Evolutionary conservation across 345 rosid species (phyloP), one percentile per base, ranked within the genome.

Genomic region (Trapa bicornis): DNA sequence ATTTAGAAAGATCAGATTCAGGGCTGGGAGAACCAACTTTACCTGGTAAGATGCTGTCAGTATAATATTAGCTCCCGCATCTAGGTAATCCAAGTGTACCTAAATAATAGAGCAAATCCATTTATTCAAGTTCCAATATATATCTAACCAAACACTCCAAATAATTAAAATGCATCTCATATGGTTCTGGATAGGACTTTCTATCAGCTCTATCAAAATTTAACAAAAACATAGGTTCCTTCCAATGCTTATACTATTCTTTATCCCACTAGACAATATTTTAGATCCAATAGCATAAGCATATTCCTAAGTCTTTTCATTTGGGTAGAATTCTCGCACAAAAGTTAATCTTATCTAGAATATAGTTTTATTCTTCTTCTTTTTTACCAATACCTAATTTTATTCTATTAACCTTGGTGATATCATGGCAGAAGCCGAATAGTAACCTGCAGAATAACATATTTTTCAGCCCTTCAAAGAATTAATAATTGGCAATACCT

Each of bases 31-130:
- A 15, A 42, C 15, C 17, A 62, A 47, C 37, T 8, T 62, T 45
- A 86, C 96, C 94, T 92, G 98, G 71, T 92, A 92, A 22, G 98
- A 92, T 41, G 95, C 92, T 33, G 92, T 86, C 47, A 80, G 1
- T 74, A 92, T 87, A 47, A 89, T 79, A 75, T 87, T 87, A 65
- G 95, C 96, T 15, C 98, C 98, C 35, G 92, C 87, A 35, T 87
- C 88, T 42, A 92, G 88, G 84, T 92, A 92, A 72, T 92, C 96
- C 66, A 89, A 77, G 76, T 89, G 98, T 53, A 92, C 98, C 96
- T 89, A 81, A 73, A 66, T 70, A 17, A 43, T 11, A 22, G 14
- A 63, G 37, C 16, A 37, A 7, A 29, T 10, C n/a, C 36, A 13
- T 61, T 11, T 17, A 6, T 14, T 14, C 17, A 37, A 7, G 11